Conservation (phyloP, 2,329 filamentous ascomycete genomes). For the Chrysosporium keratinophilum region DNA sequence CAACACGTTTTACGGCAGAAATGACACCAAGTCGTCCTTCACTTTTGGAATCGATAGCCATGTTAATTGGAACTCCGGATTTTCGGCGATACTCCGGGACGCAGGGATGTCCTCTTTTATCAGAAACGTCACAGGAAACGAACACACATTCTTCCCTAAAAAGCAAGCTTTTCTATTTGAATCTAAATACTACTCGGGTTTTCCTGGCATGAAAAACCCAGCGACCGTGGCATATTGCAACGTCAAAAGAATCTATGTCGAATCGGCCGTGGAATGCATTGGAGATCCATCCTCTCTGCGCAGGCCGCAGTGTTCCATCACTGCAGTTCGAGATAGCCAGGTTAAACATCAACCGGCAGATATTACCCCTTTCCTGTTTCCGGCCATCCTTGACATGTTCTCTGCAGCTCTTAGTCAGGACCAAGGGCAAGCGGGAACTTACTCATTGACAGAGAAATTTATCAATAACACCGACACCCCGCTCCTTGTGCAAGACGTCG, state of each 20-base stretch:
- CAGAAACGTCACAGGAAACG: constrained; percentile 8
- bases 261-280: constrained; percentile 7
- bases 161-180: constrained; percentile 7
- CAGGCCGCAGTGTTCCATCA: constrained; percentile 3
- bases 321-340: constrained; percentile 3
- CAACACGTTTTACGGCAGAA: background rate
- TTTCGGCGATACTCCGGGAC: background rate
- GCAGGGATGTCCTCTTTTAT: background rate
- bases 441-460: background rate
- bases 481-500: background rate
- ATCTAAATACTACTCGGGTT: background rate
- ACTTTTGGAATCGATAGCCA: background rate
- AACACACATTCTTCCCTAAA: background rate
- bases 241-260: constrained; percentile 10
- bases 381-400: background rate
- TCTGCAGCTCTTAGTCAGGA: background rate
- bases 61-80: background rate
- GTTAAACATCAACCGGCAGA: constrained; percentile 2
- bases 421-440: background rate
- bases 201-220: background rate
- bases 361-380: constrained; percentile 10
- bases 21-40: background rate
- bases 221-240: constrained; percentile 6
- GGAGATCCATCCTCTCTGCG: background rate
- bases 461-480: constrained; percentile 8